Conservation (phyloP, 345 rosid genomes). For the Eucalyptus decipiens region DNA sequence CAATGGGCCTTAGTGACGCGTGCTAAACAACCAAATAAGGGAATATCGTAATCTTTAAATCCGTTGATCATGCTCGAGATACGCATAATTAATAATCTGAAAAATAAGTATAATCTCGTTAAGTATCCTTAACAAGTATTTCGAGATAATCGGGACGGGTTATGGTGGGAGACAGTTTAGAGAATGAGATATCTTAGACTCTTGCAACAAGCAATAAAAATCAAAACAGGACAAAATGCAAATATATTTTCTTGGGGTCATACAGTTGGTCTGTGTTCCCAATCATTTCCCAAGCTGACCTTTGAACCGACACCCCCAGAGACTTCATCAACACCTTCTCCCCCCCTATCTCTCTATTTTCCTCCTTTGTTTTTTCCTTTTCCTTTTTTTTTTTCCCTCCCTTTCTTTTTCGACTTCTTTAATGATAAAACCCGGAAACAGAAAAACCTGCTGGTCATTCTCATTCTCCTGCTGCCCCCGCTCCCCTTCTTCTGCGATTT, state of each 20-base stretch:
- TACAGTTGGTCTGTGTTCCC: constrained; percentile 12
- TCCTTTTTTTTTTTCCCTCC: neutral
- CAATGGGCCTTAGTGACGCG: neutral
- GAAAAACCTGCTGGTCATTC: constrained; percentile 41
- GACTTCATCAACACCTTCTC: neutral
- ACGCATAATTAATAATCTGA: neutral
- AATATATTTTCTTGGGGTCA: neutral
- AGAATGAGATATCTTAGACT: neutral
- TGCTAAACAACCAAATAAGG: neutral
- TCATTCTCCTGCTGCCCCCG: constrained; percentile 34
- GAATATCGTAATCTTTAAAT: neutral
- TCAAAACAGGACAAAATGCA: neutral
- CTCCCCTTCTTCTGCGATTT: neutral
- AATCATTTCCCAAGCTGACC: constrained; percentile 61
- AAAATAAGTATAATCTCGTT: neutral
- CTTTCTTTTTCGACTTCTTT: neutral
- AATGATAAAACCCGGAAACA: neutral
- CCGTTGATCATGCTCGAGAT: neutral
- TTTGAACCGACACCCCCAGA: constrained; percentile 27
- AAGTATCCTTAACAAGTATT: neutral
- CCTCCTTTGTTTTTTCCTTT: neutral
- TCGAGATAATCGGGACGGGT: neutral
- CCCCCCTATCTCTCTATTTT: neutral
- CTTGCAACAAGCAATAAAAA: neutral
- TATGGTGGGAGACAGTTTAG: neutral